Evolutionary conservation across 306 rosid species (phyloP).

Genomic region (Quercus dentata): DNA sequence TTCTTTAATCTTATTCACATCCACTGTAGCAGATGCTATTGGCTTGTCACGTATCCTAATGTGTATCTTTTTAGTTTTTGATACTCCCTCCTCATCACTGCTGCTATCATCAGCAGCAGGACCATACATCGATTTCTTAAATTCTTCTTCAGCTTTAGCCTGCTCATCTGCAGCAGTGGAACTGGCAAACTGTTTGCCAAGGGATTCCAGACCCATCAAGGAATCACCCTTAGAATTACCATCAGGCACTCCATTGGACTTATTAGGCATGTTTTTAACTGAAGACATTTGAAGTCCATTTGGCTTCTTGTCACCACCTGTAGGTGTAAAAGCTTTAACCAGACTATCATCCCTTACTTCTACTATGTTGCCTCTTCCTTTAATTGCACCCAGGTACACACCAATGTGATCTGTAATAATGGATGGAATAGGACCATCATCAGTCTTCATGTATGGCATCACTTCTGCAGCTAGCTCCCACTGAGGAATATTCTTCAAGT

Average conservation of each 20-base stretch:
- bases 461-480: slow-evolving; percentile 99
- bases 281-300: slow-evolving; percentile 48
- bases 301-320: slow-evolving; percentile 46
- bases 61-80: slow-evolving; percentile 72
- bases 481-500: slow-evolving; percentile 83
- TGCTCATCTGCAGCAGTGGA: slow-evolving; percentile 68
- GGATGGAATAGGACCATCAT: slow-evolving; percentile 91
- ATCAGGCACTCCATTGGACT: slow-evolving; percentile 43
- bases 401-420: slow-evolving; percentile 88
- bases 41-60: slow-evolving; percentile 93
- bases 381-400: slow-evolving; percentile 84
- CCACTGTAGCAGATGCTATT: slow-evolving; percentile 64
- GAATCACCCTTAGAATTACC: slow-evolving; percentile 48
- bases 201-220: slow-evolving; percentile 70
- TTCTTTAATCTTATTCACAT: slow-evolving; percentile 90
- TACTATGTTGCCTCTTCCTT: slow-evolving; percentile 86
- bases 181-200: slow-evolving; percentile 46
- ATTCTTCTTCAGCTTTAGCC: slow-evolving; percentile 97
- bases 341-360: slow-evolving; percentile 93
- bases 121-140: slow-evolving; percentile 90
- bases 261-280: slow-evolving; percentile 36
- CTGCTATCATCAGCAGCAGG: slow-evolving; percentile 83
- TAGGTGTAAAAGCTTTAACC: slow-evolving; percentile 60
- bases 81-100: slow-evolving; percentile 88
- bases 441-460: slow-evolving; percentile 92